Base-by-base conservation (phyloP, 495 filamentous ascomycete genomes). In the Podospora australis region DNA sequence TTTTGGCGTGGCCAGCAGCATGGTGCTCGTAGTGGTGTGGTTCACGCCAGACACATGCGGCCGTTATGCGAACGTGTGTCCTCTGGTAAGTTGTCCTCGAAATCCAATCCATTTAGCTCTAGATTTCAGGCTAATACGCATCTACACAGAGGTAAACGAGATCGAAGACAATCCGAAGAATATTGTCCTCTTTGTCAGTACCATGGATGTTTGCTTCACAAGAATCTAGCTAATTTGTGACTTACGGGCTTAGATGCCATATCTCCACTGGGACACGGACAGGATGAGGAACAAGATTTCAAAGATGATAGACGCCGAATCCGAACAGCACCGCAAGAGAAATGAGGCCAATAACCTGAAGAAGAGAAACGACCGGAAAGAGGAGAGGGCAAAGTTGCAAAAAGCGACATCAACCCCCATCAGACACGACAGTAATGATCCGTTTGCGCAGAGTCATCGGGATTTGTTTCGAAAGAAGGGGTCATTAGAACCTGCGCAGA, bases 211-310 rank as follows among this genome's bases (percentile, higher is more conserved):
- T 9, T 23, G 9, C n/a, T 21, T 23, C 6, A 14, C 26, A 23
- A 14, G 19, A 20, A 17, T 21, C n/a, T 6, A 39, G 16, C 50
- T 22, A 4, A 30, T 25, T n/a, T n/a, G n/a, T n/a, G n/a, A 36
- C 4, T 6, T 35, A 13, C 10, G 6, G 4, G 0, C 23, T 8
- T 24, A 71, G 69, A 84, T 84, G 80, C 82, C 82, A 1, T 87
- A 83, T 49, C 63, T 87, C 3, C 80, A 85, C 53, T 87, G 82
- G 58, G 83, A 87, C 28, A 83, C 79, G 24, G 68, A 66, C 40
- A 55, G 66, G 21, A 74, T 66, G 44, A 57, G 67, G 53, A 70
- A 48, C 44, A 52, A 52, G 39, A 55, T 52, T 13, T 42, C 61
- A 19, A 52, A 56, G 7, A 50, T 20, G 41, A 48, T 53, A 29